Evolutionary conservation across 176 grass and related monocot species (phyloP), one percentile per base, ranked within the genome.

Genomic region (Paspalum notatum): DNA sequence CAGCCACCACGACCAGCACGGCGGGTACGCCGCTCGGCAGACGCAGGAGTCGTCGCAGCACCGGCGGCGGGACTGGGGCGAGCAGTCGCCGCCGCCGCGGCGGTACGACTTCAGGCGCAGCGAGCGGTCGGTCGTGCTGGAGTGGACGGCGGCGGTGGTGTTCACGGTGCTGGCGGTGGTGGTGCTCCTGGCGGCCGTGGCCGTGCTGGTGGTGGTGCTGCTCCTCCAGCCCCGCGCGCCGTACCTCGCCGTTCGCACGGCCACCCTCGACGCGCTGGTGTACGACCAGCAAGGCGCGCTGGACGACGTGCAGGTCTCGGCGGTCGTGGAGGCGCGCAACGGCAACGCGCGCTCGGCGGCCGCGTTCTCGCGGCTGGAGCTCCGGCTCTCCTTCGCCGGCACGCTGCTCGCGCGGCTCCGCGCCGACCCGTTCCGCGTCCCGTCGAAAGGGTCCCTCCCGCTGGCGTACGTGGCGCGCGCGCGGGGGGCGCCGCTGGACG

Each of bases 281-380:
- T 98, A 94, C 82, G 90, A 89, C 74, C 81, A 81, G 69, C 37
- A 20, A 0, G 95, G 92, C 16, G 37, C 68, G 8, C 88, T 98
- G 7, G 86, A 87, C 21, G 83, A 87, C 48, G 71, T 86, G 22
- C 54, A 62, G 79, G 32, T 91, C 6, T 74, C 76, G 26, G 26
- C 89, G 13, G 51, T 39, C 18, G 73, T 95, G 3, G 45, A 81
- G 14, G 92, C 90, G 3, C 66, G 40, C 39, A 98, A 98, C 75
- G 90, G 74, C 18, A 94, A 95, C 83, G 47, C 27, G 7, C 83
- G 64, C 52, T 68, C 86, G 5, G 27, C 40, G 3, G 87, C 90
- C 1, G 0, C 39, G 14, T 93, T 98, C 92, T 75, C 86, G 13
- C 25, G 60, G 7, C 38, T 91, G 7, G 87, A 78, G 62, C 79